Evolutionary conservation across 2,329 filamentous ascomycete species (phyloP), one percentile per base, ranked within the genome.

Genomic region (Plenodomus biglobosus): DNA sequence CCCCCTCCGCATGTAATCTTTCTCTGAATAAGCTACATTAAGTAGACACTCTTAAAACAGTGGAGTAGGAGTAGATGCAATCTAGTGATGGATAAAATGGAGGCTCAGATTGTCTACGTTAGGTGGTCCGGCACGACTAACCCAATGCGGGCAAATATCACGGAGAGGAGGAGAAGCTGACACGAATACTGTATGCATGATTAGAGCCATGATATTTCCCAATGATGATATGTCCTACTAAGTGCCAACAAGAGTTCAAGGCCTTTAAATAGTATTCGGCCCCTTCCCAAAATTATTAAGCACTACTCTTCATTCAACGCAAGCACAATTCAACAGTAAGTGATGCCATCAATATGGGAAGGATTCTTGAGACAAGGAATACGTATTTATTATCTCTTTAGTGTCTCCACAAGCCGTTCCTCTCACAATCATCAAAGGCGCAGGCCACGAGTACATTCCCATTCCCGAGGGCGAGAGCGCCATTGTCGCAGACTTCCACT

Each of bases 401-500:
- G 58, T 62, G 59, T 53, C 56, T 42, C 34, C 18, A 19, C 46
- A 49, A 20, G 22, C 44, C n/a, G 52, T 62, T 13, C 61, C 61
- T 42, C 61, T 64, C 39, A 64, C 61, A 3, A 50, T 64, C 40
- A 57, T 64, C 46, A 64, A 64, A 39, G 61, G 59, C 51, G 61
- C 61, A 17, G 61, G 61, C 44, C 45, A 61, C 24, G 61, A 62
- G 32, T 52, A 44, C 50, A 64, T 64, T 32, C 57, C 59, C 1
- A 55, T 64, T n/a, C 61, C 61, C 1, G 39, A 53, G 3, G 61
- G 61, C 40, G 61, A 64, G 17, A 56, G 46, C 45, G 61, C 61
- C 10, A 62, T 56, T 17, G 57, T 64, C 27, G 61, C 61, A 41
- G 61, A 64, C 42, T 64, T 64, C 47, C 61, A 62, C 49, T 62